Evolutionary conservation across 2,329 filamentous ascomycete genomes (phyloP).

Genomic region (Sclerotinia nivalis): DNA sequence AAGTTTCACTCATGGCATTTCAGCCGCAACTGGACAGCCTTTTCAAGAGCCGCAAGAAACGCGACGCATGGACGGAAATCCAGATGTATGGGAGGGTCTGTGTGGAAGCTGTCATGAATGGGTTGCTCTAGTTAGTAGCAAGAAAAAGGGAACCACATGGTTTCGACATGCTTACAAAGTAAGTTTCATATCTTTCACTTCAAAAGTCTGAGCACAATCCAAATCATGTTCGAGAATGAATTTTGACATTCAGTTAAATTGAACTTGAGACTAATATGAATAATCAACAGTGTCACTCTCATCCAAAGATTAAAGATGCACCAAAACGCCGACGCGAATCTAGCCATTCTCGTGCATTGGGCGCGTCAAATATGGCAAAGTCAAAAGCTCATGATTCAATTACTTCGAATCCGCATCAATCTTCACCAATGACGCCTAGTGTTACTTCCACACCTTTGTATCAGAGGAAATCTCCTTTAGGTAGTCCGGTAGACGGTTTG

Average conservation of each 20-base stretch:
- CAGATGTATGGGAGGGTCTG: slow-evolving; percentile 78
- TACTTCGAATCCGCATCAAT: slow-evolving; percentile 41
- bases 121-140: slow-evolving; percentile 79
- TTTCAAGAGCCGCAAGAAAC: slow-evolving; percentile 78
- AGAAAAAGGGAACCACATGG: slow-evolving; percentile 92
- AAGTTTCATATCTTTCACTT: slow-evolving; percentile 36
- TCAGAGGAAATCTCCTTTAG: slow-evolving; percentile 34
- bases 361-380: slow-evolving; percentile 48
- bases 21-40: slow-evolving; percentile 73
- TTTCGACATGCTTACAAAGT: slow-evolving; percentile 89
- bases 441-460: slow-evolving; percentile 44
- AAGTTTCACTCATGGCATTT: slow-evolving; percentile 85
- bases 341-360: slow-evolving; percentile 47
- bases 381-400: slow-evolving; percentile 33
- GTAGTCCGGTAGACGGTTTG: slow-evolving; percentile 44
- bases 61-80: slow-evolving; percentile 74
- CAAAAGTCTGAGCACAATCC: background rate
- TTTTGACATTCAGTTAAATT: background rate
- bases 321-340: slow-evolving; percentile 68
- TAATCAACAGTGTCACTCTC: slow-evolving; percentile 60
- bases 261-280: slow-evolving; percentile 5
- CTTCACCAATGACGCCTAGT: slow-evolving; percentile 46
- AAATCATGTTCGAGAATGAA: background rate
- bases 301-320: slow-evolving; percentile 70
- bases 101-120: slow-evolving; percentile 79